Evolutionary conservation across 371 early-diverging fungal genomes (phyloP).

Genomic region (Mucor lusitanicus): DNA sequence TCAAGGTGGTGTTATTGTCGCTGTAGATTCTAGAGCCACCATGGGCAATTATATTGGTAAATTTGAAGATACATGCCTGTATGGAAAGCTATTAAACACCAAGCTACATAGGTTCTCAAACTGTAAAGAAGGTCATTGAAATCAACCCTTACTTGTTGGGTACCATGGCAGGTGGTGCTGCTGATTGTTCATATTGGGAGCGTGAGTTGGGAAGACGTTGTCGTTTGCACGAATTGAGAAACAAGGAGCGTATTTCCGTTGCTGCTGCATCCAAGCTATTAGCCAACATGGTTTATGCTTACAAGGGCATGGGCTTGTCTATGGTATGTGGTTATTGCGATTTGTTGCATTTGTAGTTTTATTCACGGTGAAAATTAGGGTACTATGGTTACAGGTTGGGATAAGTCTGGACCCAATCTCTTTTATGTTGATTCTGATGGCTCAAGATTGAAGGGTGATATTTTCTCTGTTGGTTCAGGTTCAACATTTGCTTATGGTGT

Average conservation of each 20-base stretch:
- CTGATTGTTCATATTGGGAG: conserved; percentile 99
- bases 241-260: conserved; percentile 98
- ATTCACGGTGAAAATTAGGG: conserved; percentile 61
- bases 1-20: conserved; percentile 96
- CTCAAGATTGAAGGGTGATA: conserved; percentile 86
- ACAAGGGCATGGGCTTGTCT: conserved; percentile 99
- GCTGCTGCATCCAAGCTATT: conserved; percentile 98
- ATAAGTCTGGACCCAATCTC: conserved; percentile 92
- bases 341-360: background rate
- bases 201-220: conserved; percentile 97
- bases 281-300: conserved; percentile 95
- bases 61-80: background rate
- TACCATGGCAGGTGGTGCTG: conserved; percentile 99
- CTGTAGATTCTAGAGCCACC: conserved; percentile 99
- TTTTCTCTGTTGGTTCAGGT: conserved; percentile 98
- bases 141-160: conserved; percentile 99
- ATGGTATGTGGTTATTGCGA: conserved; percentile 61
- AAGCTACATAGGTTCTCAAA: conserved; percentile 81
- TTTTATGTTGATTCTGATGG: conserved; percentile 99
- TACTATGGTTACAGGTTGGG: conserved; percentile 99
- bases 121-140: conserved; percentile 99
- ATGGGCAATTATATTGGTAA: conserved; percentile 97
- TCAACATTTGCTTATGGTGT: conserved; percentile 98
- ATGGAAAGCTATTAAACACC: background rate
- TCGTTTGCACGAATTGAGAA: conserved; percentile 94